Conservation (phyloP, 2,329 filamentous ascomycete genomes). For the Aureobasidium sp. region DNA sequence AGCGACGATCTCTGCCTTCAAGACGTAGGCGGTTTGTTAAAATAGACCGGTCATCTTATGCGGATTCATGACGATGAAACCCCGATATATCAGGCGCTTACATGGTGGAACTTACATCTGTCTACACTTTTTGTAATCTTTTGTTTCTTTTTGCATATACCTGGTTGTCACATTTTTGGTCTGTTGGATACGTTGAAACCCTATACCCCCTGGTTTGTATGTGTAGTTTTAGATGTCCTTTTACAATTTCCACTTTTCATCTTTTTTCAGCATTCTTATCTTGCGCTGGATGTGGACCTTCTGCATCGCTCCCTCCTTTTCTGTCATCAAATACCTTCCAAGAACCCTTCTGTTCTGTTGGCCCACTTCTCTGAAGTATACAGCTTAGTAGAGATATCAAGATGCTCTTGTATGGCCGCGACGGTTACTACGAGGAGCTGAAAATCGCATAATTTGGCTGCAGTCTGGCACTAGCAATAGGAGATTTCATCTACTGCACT, state of each 20-base stretch:
- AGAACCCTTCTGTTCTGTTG: no score
- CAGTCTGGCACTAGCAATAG: background rate
- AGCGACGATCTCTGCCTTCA: conserved; percentile 27
- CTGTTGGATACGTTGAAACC: background rate
- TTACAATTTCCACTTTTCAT: background rate
- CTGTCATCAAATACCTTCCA: no score
- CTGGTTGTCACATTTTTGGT: background rate
- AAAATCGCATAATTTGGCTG: no score
- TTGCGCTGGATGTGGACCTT: no score
- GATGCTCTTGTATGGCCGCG: no score
- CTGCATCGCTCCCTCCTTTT: no score
- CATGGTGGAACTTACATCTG: background rate
- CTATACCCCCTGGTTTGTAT: background rate
- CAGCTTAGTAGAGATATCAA: no score
- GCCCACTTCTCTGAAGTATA: no score
- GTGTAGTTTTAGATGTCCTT: background rate
- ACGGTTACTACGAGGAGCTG: no score
- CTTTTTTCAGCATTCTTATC: background rate
- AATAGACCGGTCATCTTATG: background rate
- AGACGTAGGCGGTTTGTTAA: conserved; percentile 28
- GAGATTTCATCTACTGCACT: no score
- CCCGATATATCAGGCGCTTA: background rate
- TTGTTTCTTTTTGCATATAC: background rate
- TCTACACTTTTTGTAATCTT: background rate
- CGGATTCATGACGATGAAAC: background rate